Conservation (phyloP, 805 yeast species). For the Saturnispora hagleri region DNA sequence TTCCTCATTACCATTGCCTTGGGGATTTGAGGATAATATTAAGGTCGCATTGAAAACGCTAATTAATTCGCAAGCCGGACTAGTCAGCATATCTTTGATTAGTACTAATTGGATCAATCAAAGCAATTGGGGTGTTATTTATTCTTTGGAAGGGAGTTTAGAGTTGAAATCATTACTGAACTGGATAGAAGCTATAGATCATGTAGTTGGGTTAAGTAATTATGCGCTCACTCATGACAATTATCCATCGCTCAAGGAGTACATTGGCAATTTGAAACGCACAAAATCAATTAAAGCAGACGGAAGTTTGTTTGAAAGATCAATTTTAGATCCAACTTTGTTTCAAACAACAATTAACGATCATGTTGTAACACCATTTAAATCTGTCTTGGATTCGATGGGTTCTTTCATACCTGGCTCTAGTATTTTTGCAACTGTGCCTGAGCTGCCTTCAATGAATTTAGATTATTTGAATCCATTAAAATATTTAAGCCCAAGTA, state of each 20-base stretch:
- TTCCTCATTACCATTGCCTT: conserved; percentile 24
- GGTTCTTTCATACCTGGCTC: conserved; percentile 15
- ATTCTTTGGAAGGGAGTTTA: conserved; percentile 10
- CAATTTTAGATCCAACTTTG: conserved; percentile 20
- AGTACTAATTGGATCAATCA: conserved; percentile 26
- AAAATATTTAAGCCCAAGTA: conserved; percentile 1
- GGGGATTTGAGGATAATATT: conserved; percentile 25
- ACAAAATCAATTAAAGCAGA: conserved; percentile 15
- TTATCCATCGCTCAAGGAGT: conserved; percentile 20
- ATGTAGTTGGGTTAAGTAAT: conserved; percentile 21
- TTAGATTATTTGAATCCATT: conserved; percentile 1
- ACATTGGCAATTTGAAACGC: conserved; percentile 14
- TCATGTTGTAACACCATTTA: conserved; percentile 12
- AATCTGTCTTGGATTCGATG: conserved; percentile 13
- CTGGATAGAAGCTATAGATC: conserved; percentile 21
- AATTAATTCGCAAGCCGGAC: conserved; percentile 3
- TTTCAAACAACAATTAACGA: conserved; percentile 23
- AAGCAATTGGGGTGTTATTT: conserved; percentile 27
- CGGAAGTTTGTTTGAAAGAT: conserved; percentile 22
- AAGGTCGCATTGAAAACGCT: conserved; percentile 15
- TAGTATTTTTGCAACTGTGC: background rate
- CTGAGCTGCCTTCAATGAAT: background rate
- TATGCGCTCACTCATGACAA: conserved; percentile 20
- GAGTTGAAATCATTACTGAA: conserved; percentile 7
- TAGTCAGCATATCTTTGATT: conserved; percentile 19